Evolutionary conservation across 192 early-diverging fungal genomes (phyloP), one percentile per base, ranked within the genome.

Genomic region (Backusella liffmaniae): DNA sequence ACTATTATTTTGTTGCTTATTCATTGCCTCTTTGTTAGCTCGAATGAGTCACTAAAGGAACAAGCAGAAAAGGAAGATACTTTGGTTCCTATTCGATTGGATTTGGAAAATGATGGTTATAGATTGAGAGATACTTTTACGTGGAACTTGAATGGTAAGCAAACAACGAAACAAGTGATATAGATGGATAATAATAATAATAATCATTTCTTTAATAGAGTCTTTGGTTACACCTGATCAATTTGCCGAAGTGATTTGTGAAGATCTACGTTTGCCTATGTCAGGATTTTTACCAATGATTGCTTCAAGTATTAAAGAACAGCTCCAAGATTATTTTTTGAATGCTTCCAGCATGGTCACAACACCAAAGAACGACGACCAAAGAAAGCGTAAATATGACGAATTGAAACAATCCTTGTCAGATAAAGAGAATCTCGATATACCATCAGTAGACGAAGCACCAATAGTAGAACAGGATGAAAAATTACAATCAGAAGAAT

Each of bases 51-150:
- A 74, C 80, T 95, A 65, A 80, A 73, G 29, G 83, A 86, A 29
- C 90, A 94, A 70, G 93, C 94, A 0, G 76, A 88, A 36, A 82
- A 86, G 76, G 86, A 90, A 30, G 94, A 95, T 73, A 83, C 86
- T 6, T 81, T 98, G 9, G 92, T 97, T 1, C 96, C 97, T 6
- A 96, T 98, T 49, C 87, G 96, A 13, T 76, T 98, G 23, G 97
- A 98, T 69, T 77, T 97, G 42, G 97, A 98, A 44, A 78, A 89
- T 0, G 94, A 96, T 71, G 96, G 96, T 16, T 88, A 92, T 73
- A 88, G 93, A 37, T 79, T 97, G 36, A 89, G 96, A 44, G 97
- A 98, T 77, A 94, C 96, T 5, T 98, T 98, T 75, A 96, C 93
- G 4, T 98, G 97, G 97, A 97, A 98, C 74, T 75, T 96, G 34